These are phyloP conservation scores for Adansonia grandidieri DNA, from an alignment of 441 rosid species.

Conservation along the genomic window DNA sequence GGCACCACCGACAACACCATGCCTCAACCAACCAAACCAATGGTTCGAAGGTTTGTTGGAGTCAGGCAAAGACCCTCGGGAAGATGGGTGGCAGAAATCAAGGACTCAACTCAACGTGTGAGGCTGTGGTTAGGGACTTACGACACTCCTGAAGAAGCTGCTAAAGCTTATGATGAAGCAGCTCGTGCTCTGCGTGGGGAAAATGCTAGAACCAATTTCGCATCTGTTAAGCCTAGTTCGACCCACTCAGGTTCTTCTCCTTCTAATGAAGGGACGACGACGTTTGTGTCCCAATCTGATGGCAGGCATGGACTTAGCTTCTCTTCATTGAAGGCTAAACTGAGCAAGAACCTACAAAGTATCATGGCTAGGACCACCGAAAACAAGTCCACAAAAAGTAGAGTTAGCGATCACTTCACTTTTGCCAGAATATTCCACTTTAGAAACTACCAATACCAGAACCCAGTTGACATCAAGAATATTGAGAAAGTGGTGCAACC, in stretches of 20 bases:
- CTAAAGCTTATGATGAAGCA: conserved; percentile 67
- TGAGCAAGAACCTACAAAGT: conserved; percentile 66
- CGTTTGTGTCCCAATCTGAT: conserved; percentile 30
- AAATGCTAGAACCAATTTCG: conserved; percentile 67
- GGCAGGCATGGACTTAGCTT: conserved; percentile 50
- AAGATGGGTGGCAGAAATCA: conserved; percentile 86
- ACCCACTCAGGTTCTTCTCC: conserved; percentile 32
- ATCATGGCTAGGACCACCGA: conserved; percentile 59
- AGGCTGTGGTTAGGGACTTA: conserved; percentile 87
- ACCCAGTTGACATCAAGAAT: conserved; percentile 45
- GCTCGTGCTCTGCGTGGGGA: conserved; percentile 77
- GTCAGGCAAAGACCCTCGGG: conserved; percentile 84
- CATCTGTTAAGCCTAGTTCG: conserved; percentile 23
- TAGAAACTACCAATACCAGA: conserved; percentile 42
- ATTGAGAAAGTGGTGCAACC: conserved; percentile 70
- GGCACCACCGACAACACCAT: neutral
- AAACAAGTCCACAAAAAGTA: conserved; percentile 51
- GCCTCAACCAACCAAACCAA: conserved; percentile 29
- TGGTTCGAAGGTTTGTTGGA: conserved; percentile 59
- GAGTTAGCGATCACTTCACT: conserved; percentile 71
- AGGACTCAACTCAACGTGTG: conserved; percentile 77
- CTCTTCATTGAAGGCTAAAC: conserved; percentile 60
- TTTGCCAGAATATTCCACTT: conserved; percentile 68
- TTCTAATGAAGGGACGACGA: conserved; percentile 35
- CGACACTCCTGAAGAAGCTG: conserved; percentile 79